phyloP scores from a whole-genome alignment of 2,329 filamentous ascomycete species.

The Pseudogymnoascus sp. region DNA sequence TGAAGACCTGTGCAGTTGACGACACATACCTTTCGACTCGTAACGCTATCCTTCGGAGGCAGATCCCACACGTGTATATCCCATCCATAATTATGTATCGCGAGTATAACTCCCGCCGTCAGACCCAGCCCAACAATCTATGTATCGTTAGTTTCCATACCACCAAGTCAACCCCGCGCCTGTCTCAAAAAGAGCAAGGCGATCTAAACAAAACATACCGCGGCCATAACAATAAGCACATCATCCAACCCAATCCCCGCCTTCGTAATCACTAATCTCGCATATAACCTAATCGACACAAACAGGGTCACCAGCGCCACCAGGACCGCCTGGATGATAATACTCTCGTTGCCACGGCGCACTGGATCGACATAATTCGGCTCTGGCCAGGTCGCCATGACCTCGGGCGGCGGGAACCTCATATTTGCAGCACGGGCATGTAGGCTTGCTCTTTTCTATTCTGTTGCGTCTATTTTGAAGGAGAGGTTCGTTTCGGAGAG shows the following conservation, averaged over 20 bases:
- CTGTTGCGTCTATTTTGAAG: neutral
- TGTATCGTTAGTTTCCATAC: slow-evolving; percentile 10
- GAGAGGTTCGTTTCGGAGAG: neutral
- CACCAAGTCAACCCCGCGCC: neutral
- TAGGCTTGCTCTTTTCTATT: neutral
- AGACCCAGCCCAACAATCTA: slow-evolving; percentile 31
- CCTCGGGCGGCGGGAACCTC: slow-evolving; percentile 34
- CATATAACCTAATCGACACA: slow-evolving; percentile 38
- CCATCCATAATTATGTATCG: slow-evolving; percentile 29
- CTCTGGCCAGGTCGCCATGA: slow-evolving; percentile 36
- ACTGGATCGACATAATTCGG: slow-evolving; percentile 40
- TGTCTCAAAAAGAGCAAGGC: neutral
- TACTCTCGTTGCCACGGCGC: slow-evolving; percentile 35
- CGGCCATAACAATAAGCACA: slow-evolving; percentile 35
- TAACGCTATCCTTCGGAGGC: slow-evolving; percentile 22
- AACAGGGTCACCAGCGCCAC: slow-evolving; percentile 33
- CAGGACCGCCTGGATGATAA: slow-evolving; percentile 35
- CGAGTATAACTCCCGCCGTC: slow-evolving; percentile 28
- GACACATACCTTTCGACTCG: slow-evolving; percentile 26
- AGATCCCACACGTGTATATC: slow-evolving; percentile 37
- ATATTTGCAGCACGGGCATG: slow-evolving; percentile 18
- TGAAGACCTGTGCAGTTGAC: neutral
- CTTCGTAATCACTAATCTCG: slow-evolving; percentile 36
- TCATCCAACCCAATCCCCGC: slow-evolving; percentile 40
- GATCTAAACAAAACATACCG: slow-evolving; percentile 25